These are phyloP conservation scores for Candida palmyrensis DNA, from an alignment of 805 yeast genomes.

Conservation along the genomic window DNA sequence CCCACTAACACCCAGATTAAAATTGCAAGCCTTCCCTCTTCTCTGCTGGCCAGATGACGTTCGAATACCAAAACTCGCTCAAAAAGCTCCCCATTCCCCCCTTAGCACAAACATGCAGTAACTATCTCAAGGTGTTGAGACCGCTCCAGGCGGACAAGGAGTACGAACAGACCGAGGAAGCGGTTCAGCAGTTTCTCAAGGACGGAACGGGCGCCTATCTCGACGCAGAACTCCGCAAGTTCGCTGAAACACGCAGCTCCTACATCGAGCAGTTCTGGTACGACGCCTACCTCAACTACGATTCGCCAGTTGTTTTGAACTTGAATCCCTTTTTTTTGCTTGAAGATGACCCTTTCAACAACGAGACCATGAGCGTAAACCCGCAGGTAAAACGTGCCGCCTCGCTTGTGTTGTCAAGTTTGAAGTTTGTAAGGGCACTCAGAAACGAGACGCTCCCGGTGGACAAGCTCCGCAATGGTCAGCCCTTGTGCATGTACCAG, in stretches of 20 bases:
- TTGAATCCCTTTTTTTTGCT: slow-evolving; percentile 85
- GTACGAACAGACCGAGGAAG: slow-evolving; percentile 53
- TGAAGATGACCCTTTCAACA: slow-evolving; percentile 86
- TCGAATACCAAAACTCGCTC: slow-evolving; percentile 53
- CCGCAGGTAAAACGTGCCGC: slow-evolving; percentile 80
- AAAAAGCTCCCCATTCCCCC: slow-evolving; percentile 78
- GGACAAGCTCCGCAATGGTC: slow-evolving; percentile 58
- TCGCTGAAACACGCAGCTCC: slow-evolving; percentile 60
- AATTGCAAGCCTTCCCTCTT: too few species aligned
- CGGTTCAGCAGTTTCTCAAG: slow-evolving; percentile 53
- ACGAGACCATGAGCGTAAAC: slow-evolving; percentile 38
- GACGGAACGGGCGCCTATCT: slow-evolving; percentile 45
- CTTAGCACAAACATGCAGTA: slow-evolving; percentile 57
- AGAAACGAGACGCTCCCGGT: slow-evolving; percentile 69
- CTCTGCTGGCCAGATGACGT: slow-evolving; percentile 31
- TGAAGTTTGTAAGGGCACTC: slow-evolving; percentile 75
- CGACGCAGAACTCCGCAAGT: slow-evolving; percentile 62
- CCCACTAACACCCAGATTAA: too few species aligned
- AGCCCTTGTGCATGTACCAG: slow-evolving; percentile 85
- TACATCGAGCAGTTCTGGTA: slow-evolving; percentile 95
- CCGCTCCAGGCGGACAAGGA: slow-evolving; percentile 81
- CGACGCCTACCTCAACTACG: slow-evolving; percentile 82
- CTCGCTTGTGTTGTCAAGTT: slow-evolving; percentile 66
- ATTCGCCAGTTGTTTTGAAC: slow-evolving; percentile 86
- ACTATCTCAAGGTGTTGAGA: slow-evolving; percentile 60